phyloP scores from a whole-genome alignment of 257 asterid species.

The Solanum infundibuliforme region DNA sequence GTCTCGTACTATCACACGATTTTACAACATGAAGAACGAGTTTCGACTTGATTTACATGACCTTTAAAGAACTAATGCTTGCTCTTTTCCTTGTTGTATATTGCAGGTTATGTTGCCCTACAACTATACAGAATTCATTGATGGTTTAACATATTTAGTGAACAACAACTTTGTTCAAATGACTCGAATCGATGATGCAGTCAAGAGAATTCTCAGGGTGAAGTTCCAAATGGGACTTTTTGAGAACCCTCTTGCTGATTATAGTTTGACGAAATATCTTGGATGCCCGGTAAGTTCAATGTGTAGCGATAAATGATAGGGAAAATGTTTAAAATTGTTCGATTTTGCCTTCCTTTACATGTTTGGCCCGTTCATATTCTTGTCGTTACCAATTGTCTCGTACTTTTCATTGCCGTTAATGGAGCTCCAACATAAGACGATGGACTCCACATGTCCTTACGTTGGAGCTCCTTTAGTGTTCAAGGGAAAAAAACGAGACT shows the following conservation, averaged over 20 bases:
- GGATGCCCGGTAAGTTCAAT: not conserved
- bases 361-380: not conserved
- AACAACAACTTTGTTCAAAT: conserved; percentile 1
- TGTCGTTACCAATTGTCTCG: not conserved
- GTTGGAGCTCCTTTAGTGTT: not conserved
- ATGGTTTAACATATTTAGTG: conserved; percentile 6
- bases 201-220: conserved; percentile 7
- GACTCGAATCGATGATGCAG: conserved; percentile 8
- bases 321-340: not conserved
- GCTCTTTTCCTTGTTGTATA: not conserved
- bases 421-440: not conserved
- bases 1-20: not conserved
- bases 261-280: conserved; percentile 2
- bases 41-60: not conserved
- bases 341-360: not conserved
- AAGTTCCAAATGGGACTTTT: conserved; percentile 11
- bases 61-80: not conserved
- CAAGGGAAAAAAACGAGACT: not conserved
- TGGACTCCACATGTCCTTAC: not conserved
- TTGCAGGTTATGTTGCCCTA: conserved; percentile 8
- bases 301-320: not conserved
- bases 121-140: conserved; percentile 7
- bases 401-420: not conserved
- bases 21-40: not conserved
- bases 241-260: conserved; percentile 11